Percentiles rank a stretch among this genome's conserved stretches.
Conservation (phyloP, 2,329 filamentous ascomycete species). For the Lachnellula suecica region DNA sequence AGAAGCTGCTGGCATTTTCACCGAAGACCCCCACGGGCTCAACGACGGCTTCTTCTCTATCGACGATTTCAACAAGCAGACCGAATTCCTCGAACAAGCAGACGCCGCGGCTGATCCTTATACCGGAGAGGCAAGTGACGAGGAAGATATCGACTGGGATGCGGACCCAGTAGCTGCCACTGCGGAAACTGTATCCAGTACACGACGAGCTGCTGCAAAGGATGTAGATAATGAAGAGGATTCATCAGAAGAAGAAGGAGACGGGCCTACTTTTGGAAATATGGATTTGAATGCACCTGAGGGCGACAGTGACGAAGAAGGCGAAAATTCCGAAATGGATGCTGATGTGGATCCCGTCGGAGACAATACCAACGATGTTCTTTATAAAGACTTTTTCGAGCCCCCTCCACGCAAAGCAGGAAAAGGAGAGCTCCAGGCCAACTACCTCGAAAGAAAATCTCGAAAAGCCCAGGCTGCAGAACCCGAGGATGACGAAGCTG, state of each 20-base stretch:
- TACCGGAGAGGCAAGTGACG: conserved; percentile 73
- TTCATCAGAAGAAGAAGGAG: conserved; percentile 65
- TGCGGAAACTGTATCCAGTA: conserved; percentile 27
- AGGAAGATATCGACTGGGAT: conserved; percentile 87
- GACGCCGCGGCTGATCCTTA: conserved; percentile 76
- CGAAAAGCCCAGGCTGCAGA: conserved; percentile 38
- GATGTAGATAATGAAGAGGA: conserved; percentile 38
- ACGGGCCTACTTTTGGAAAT: conserved; percentile 81
- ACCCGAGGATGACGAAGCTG: conserved; percentile 54
- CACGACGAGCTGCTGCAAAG: conserved; percentile 32
- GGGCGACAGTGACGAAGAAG: conserved; percentile 65
- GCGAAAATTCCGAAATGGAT: conserved; percentile 50
- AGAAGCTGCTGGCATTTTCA: conserved; percentile 53
- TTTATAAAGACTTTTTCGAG: conserved; percentile 92
- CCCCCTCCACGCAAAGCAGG: conserved; percentile 73
- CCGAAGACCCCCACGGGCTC: conserved; percentile 76
- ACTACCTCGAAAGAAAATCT: conserved; percentile 36
- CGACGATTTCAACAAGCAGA: conserved; percentile 94
- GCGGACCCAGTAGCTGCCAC: conserved; percentile 64
- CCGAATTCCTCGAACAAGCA: conserved; percentile 84
- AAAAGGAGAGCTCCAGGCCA: conserved; percentile 47
- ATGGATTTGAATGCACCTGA: conserved; percentile 72
- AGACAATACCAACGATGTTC: conserved; percentile 82
- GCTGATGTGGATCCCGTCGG: conserved; percentile 53
- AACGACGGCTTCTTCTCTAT: conserved; percentile 99